Conservation (phyloP, 1,284 basidiomycete genomes). For the Earliella scabrosa region DNA sequence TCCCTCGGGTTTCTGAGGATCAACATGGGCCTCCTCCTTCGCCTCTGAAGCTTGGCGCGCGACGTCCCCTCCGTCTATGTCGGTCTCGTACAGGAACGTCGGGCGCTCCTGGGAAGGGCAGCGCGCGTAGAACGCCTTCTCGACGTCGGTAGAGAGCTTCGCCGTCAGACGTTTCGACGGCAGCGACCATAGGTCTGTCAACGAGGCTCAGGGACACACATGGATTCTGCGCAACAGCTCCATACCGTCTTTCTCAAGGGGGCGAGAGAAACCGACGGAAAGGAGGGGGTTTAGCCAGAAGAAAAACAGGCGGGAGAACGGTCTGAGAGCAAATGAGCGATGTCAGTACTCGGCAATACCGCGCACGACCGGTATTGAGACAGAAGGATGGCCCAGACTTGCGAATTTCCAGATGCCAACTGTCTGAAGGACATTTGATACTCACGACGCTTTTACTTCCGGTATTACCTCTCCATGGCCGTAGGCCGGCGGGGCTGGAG, state of each 20-base stretch:
- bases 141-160: slow-evolving; percentile 45
- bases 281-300: slow-evolving; percentile 58
- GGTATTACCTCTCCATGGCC: slow-evolving; percentile 88
- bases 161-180: slow-evolving; percentile 43
- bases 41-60: background rate
- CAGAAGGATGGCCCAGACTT: no score
- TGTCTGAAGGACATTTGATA: no score
- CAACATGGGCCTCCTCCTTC: background rate
- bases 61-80: slow-evolving; percentile 44
- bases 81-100: slow-evolving; percentile 2
- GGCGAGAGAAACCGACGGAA: slow-evolving; percentile 59
- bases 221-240: no score
- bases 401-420: no score
- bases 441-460: slow-evolving; percentile 73
- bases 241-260: slow-evolving; percentile 60
- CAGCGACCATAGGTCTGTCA: slow-evolving; percentile 57
- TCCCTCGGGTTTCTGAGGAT: background rate
- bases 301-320: slow-evolving; percentile 49
- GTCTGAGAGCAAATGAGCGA: slow-evolving; percentile 24
- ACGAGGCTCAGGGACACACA: background rate
- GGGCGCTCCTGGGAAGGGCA: slow-evolving; percentile 52
- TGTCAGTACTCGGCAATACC: no score
- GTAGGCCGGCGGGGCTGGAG: slow-evolving; percentile 45
- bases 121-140: slow-evolving; percentile 51
- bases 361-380: no score